Conservation (phyloP, 75 land plant genomes). For the Sequoia sempervirens region DNA sequence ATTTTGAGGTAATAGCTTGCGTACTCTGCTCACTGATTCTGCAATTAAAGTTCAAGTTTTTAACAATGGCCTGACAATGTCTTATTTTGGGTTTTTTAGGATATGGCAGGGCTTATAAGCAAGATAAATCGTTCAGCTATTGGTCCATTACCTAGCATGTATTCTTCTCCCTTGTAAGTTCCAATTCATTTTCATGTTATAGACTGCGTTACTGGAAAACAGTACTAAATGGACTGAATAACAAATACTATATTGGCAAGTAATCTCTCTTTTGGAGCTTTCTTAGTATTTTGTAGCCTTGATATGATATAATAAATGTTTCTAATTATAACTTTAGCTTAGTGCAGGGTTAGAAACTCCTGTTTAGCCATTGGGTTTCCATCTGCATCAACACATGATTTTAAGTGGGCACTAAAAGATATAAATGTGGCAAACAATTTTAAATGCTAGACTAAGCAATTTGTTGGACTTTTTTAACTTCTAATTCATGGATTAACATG, state of each 20-base stretch:
- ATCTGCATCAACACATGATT: not conserved
- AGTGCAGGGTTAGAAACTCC: not conserved
- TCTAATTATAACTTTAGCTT: not conserved
- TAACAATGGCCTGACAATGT: not conserved
- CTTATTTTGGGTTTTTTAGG: constrained; percentile 37
- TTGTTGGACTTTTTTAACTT: not conserved
- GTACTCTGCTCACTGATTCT: not conserved
- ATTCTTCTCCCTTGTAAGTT: constrained; percentile 88
- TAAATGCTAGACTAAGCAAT: not conserved
- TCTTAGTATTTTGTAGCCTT: not conserved
- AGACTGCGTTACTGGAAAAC: not conserved
- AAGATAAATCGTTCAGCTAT: constrained; percentile 94
- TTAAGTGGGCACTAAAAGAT: not conserved
- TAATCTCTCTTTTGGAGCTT: not conserved
- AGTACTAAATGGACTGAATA: not conserved
- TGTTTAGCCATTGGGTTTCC: not conserved
- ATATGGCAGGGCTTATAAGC: constrained; percentile 97
- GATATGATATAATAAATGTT: not conserved
- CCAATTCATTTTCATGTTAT: not conserved
- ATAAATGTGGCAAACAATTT: not conserved
- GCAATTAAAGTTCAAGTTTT: not conserved
- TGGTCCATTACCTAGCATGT: constrained; percentile 87
- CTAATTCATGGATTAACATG: constrained; percentile 1
- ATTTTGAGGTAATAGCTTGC: not conserved
- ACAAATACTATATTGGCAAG: not conserved